These are phyloP conservation scores for Trichocladium uniseriatum DNA, from an alignment of 495 filamentous ascomycete genomes.

Conservation along the genomic window DNA sequence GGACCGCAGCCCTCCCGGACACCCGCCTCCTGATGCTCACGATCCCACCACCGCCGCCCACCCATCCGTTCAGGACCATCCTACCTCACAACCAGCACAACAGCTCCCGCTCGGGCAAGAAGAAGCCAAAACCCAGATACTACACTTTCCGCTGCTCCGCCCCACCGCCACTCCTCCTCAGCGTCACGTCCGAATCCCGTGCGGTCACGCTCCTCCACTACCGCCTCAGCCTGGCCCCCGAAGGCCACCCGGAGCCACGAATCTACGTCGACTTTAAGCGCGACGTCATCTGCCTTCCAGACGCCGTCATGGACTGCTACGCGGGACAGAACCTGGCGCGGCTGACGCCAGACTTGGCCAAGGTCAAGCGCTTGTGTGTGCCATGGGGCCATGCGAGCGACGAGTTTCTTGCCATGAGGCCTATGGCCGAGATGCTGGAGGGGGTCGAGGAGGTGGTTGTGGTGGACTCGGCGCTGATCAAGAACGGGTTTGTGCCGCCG, in stretches of 20 bases:
- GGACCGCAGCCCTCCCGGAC: conserved; percentile 15
- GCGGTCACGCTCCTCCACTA: conserved; percentile 28
- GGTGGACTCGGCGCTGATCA: no score
- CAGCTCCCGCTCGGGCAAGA: neutral
- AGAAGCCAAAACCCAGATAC: neutral
- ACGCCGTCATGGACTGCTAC: conserved; percentile 3
- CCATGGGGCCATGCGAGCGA: no score
- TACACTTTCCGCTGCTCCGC: conserved; percentile 17
- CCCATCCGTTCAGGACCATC: no score
- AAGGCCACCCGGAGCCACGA: conserved; percentile 19
- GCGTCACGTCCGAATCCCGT: conserved; percentile 28
- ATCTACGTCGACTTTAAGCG: conserved; percentile 28
- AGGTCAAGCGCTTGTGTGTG: no score
- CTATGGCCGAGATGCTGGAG: no score
- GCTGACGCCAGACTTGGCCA: no score
- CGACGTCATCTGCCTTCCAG: conserved; percentile 21
- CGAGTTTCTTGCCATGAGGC: no score
- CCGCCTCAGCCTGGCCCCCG: conserved; percentile 26
- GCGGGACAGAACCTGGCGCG: conserved; percentile 11
- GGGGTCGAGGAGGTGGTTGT: no score
- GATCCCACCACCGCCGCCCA: neutral
- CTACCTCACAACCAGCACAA: no score
- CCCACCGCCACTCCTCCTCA: no score
- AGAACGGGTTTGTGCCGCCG: no score
- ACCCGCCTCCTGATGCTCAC: conserved; percentile 17